Conservation (phyloP, 371 early-diverging fungal genomes). For the Mucor sp. region DNA sequence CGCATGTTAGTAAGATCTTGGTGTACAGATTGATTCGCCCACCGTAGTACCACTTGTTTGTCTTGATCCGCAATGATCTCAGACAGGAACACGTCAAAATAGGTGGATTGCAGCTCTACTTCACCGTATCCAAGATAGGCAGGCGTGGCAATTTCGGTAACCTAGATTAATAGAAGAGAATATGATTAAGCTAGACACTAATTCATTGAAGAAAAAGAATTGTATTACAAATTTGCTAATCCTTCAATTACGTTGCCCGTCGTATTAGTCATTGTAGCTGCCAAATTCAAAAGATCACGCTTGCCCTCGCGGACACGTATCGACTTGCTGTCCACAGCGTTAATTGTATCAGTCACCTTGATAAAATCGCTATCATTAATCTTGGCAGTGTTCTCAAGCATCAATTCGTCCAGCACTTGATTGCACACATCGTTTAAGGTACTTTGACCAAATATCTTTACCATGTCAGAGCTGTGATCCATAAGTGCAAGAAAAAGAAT, state of each 20-base stretch:
- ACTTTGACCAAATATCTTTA: constrained; percentile 24
- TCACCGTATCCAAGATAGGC: too few species aligned
- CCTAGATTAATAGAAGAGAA: too few species aligned
- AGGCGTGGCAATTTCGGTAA: too few species aligned
- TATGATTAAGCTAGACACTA: too few species aligned
- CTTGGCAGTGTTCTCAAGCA: constrained; percentile 20
- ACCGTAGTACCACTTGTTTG: too few species aligned
- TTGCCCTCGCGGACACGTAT: constrained; percentile 26
- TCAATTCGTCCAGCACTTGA: constrained; percentile 25
- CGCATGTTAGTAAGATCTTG: too few species aligned
- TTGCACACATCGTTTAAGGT: constrained; percentile 24
- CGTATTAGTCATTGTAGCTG: constrained; percentile 19
- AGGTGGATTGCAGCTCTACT: too few species aligned
- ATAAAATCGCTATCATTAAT: constrained; percentile 27
- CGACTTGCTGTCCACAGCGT: constrained; percentile 18
- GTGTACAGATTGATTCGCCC: too few species aligned
- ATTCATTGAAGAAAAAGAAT: too few species aligned
- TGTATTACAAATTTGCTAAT: constrained; percentile 11
- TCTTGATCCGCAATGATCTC: too few species aligned
- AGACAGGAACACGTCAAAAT: too few species aligned
- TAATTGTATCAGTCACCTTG: constrained; percentile 23
- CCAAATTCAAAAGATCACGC: constrained; percentile 22
- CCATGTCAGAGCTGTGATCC: constrained; percentile 16
- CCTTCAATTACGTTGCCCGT: constrained; percentile 20
- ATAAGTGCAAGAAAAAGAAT: constrained; percentile 25